Conservation (phyloP, 306 rosid species). For the Biancaea sappan region DNA sequence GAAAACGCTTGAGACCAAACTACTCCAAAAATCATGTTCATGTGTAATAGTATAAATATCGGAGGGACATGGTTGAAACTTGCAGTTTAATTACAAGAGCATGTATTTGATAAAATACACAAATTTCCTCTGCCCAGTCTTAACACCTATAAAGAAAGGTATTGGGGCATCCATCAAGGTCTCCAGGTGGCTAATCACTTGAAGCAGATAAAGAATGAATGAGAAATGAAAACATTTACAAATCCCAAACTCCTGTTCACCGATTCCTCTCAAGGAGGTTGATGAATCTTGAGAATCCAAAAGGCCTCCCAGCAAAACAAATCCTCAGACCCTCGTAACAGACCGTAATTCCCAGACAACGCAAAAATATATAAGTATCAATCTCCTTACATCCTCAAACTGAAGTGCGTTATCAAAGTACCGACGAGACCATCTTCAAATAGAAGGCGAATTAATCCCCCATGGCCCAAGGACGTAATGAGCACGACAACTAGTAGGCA, state of each 20-base stretch:
- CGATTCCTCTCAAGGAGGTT: slow-evolving; percentile 8
- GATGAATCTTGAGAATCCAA: neutral
- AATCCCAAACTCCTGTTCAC: neutral
- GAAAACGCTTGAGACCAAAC: neutral
- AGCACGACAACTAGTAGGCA: slow-evolving; percentile 16
- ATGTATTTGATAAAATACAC: neutral
- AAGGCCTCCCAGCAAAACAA: slow-evolving; percentile 1
- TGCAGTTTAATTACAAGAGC: neutral
- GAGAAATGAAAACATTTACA: neutral
- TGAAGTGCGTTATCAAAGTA: slow-evolving; percentile 19
- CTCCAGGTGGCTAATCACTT: neutral
- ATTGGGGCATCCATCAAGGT: neutral
- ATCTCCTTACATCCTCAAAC: neutral
- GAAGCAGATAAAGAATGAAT: neutral
- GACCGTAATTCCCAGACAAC: neutral
- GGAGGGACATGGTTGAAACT: neutral
- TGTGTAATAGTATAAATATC: too few species aligned
- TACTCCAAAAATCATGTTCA: neutral
- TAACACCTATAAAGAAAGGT: neutral
- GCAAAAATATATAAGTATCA: neutral
- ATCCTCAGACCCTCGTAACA: slow-evolving; percentile 4
- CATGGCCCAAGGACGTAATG: slow-evolving; percentile 23
- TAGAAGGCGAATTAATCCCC: slow-evolving; percentile 5
- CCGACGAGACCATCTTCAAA: slow-evolving; percentile 14
- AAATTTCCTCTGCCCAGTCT: neutral